A percentile compares a stretch with the other conserved stretches of the same genome.
phyloP scores from a whole-genome alignment of 1,139 yeast genomes.

The Arxiozyma heterogenica region DNA sequence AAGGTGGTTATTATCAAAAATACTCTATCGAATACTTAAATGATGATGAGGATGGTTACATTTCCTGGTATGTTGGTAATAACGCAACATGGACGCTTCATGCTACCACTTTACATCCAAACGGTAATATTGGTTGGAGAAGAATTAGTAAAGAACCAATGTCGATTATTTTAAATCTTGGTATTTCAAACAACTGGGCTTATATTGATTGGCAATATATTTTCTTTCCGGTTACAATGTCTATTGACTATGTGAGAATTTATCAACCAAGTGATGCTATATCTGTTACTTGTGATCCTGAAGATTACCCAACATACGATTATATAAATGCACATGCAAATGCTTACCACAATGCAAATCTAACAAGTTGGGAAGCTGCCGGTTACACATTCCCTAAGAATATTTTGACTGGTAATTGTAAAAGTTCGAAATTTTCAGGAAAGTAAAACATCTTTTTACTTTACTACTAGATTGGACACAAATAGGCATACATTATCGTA shows the following conservation, averaged over 20 bases:
- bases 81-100: conserved; percentile 55
- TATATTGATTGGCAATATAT: conserved; percentile 73
- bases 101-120: conserved; percentile 61
- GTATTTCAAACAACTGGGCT: conserved; percentile 75
- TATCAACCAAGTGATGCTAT: conserved; percentile 56
- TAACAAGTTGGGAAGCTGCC: conserved; percentile 57
- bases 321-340: conserved; percentile 56
- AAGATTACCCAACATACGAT: conserved; percentile 60
- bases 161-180: conserved; percentile 70
- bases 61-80: conserved; percentile 75
- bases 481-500: background rate
- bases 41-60: conserved; percentile 57
- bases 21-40: conserved; percentile 72
- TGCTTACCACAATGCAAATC: conserved; percentile 55
- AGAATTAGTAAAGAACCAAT: conserved; percentile 75
- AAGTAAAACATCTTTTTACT: background rate
- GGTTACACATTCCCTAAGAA: conserved; percentile 60
- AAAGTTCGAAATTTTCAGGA: conserved; percentile 22
- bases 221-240: conserved; percentile 56
- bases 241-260: conserved; percentile 67
- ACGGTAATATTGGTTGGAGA: conserved; percentile 76
- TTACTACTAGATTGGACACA: background rate
- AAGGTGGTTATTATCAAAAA: conserved; percentile 47
- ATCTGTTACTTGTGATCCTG: conserved; percentile 67
- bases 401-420: conserved; percentile 39